Conservation (phyloP, 495 filamentous ascomycete genomes). For the Friedmanniomyces endolithicus region DNA sequence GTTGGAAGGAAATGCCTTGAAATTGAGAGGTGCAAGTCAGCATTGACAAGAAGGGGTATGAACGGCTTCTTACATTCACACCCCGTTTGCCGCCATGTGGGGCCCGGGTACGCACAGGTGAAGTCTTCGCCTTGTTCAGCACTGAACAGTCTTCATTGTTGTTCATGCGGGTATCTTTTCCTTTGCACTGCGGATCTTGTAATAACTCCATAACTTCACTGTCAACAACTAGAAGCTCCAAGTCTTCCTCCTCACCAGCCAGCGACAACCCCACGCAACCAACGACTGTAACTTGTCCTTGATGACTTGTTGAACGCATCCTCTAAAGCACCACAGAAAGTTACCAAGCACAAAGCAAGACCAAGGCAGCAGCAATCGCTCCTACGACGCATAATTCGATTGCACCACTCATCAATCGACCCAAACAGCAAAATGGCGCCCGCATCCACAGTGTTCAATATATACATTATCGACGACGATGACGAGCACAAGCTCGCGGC, state of each 20-base stretch:
- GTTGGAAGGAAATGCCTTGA: neutral
- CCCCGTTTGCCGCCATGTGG: neutral
- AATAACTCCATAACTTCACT: neutral
- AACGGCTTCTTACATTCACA: neutral
- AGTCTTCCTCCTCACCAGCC: neutral
- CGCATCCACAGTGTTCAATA: neutral
- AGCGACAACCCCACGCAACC: no score
- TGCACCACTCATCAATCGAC: neutral
- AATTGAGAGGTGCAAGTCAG: neutral
- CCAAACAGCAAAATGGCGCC: neutral
- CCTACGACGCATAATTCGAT: no score
- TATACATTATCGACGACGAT: neutral
- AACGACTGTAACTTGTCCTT: no score
- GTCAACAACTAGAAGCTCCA: neutral
- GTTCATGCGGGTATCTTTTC: neutral
- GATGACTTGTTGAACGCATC: no score
- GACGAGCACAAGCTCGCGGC: neutral
- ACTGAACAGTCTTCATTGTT: neutral
- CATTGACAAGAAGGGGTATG: neutral
- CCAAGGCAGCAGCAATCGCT: neutral
- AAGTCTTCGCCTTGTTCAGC: neutral
- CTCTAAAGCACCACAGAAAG: no score
- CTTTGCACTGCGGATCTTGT: neutral
- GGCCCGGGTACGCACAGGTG: neutral
- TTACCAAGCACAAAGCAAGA: neutral